phyloP scores from a whole-genome alignment of 305 asterid species.

The Stenogyne calaminthoides region DNA sequence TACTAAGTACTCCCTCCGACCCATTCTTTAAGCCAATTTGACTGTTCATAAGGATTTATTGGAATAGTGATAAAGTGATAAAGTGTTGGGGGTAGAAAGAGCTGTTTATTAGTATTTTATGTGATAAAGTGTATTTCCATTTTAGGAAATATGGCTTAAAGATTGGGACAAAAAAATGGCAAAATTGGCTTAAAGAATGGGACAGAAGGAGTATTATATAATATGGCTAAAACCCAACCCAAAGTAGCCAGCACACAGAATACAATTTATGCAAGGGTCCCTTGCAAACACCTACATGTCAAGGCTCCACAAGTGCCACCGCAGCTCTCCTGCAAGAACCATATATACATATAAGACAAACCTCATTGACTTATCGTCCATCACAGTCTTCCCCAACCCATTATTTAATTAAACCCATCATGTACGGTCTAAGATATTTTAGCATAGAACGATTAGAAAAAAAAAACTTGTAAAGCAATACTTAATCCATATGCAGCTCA shows the following conservation, averaged over 20 bases:
- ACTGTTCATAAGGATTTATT: too few species aligned
- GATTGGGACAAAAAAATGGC: too few species aligned
- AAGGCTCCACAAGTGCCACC: slow-evolving; percentile 88
- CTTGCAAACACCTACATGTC: slow-evolving; percentile 98
- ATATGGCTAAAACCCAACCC: slow-evolving; percentile 56
- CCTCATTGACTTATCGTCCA: slow-evolving; percentile 67
- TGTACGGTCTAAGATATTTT: slow-evolving; percentile 26
- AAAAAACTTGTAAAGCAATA: slow-evolving; percentile 25
- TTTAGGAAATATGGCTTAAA: too few species aligned
- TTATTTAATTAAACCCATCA: slow-evolving; percentile 35
- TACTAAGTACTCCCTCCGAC: slow-evolving; percentile 9
- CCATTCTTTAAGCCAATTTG: too few species aligned
- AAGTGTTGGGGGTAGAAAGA: too few species aligned
- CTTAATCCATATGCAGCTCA: slow-evolving; percentile 31
- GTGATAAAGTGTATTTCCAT: too few species aligned
- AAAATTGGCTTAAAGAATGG: too few species aligned
- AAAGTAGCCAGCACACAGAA: slow-evolving; percentile 41
- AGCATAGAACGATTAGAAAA: slow-evolving; percentile 26
- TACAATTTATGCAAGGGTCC: slow-evolving; percentile 65
- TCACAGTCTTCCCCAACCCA: slow-evolving; percentile 62
- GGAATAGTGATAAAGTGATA: too few species aligned
- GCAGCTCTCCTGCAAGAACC: slow-evolving; percentile 99
- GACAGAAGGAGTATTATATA: too few species aligned
- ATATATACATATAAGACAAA: slow-evolving; percentile 95
- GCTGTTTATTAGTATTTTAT: too few species aligned